These are phyloP conservation scores for Gnaphalium uliginosum DNA, from an alignment of 129 eudicot genomes.

Conservation along the genomic window DNA sequence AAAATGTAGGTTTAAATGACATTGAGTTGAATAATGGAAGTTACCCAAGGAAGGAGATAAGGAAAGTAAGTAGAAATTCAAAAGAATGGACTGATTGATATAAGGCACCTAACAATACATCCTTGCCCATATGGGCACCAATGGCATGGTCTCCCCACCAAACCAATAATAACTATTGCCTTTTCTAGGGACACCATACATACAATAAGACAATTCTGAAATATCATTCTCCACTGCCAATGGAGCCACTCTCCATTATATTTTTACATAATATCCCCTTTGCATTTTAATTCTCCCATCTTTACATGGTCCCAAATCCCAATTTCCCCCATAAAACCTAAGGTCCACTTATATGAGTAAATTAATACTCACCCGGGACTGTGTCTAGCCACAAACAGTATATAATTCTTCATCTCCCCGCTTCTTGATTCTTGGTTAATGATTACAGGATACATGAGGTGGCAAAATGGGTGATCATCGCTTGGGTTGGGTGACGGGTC, in stretches of 20 bases:
- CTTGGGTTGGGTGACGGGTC: background rate
- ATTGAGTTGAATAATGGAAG: background rate
- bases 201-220: slow-evolving; percentile 34
- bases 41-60: slow-evolving; percentile 31
- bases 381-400: background rate
- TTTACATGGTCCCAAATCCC: slow-evolving; percentile 41
- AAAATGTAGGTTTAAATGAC: background rate
- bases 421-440: background rate
- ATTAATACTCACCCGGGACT: background rate
- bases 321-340: slow-evolving; percentile 23
- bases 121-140: slow-evolving; percentile 45
- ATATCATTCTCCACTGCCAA: slow-evolving; percentile 40
- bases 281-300: slow-evolving; percentile 19
- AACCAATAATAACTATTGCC: slow-evolving; percentile 40
- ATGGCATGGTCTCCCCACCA: slow-evolving; percentile 51
- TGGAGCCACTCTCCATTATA: slow-evolving; percentile 23
- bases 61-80: slow-evolving; percentile 33
- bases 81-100: background rate
- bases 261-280: slow-evolving; percentile 18
- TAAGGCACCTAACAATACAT: slow-evolving; percentile 22
- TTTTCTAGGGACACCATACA: slow-evolving; percentile 29
- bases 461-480: background rate
- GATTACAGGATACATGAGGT: background rate
- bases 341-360: slow-evolving; percentile 24
- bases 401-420: slow-evolving; percentile 10